Evolutionary conservation across 116 monocot species (phyloP), one percentile per base, ranked within the genome.

Genomic region (Dioscorea cayenensis): DNA sequence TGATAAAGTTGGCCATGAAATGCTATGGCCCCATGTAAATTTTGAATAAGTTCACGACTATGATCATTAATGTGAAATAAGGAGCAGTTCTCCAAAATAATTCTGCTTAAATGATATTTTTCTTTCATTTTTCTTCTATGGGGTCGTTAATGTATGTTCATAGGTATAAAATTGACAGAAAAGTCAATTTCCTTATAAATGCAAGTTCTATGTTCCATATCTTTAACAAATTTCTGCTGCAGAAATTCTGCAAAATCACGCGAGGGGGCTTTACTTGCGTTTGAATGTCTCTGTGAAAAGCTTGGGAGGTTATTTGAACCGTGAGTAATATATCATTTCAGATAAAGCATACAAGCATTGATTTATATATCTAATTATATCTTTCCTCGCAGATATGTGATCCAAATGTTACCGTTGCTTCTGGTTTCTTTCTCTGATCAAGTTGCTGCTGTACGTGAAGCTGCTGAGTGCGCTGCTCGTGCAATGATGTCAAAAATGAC

Each of bases 401-500:
- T 97, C 68, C 84, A 89, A 81, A 80, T 91, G 82, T 78, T 93
- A 63, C 97, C 93, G 35, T 75, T 90, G 73, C 94, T 93, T 75
- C 77, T 97, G 72, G 84, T 87, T 69, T 93, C 94, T 66, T 91
- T 97, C 77, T 97, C 94, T 21, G 91, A 91, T 71, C 86, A 87
- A 84, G 90, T 92, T 61, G 72, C 80, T 66, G 96, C 96, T 77
- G 87, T 96, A 20, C 92, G 92, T 64, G 95, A 96, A 79, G 92
- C 92, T 64, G 88, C 95, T 61, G 95, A 97, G 67, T 90, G 96
- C 86, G 96, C 93, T 79, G 93, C 96, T 81, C 96, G 96, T 74
- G 96, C 96, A 69, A 97, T 97, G 88, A 97, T 97, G 96, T 86
- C 96, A 63, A 85, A 88, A 50, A 90, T 97, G 48, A 90, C 88